A percentile compares a stretch with the other conserved stretches of the same genome.
phyloP scores from a whole-genome alignment of 2,329 filamentous ascomycete genomes.

The Sclerotinia subarctica region DNA sequence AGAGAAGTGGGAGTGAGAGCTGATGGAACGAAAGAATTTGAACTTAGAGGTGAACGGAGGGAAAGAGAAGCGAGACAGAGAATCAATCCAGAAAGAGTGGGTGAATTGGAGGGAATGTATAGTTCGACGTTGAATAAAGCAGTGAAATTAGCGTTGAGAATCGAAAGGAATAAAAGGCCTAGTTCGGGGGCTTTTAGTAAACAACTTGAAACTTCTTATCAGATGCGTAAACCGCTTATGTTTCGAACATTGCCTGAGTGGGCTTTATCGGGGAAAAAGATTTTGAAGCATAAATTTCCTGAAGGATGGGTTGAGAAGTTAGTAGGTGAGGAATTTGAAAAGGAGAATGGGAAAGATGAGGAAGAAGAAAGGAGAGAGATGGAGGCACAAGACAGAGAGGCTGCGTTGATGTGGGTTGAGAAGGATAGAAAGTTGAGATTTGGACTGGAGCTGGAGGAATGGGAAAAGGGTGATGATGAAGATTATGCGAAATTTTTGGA shows the following conservation, averaged over 20 bases:
- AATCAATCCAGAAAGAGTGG: background rate
- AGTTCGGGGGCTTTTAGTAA: background rate
- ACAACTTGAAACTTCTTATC: background rate
- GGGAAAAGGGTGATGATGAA: background rate
- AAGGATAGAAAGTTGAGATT: background rate
- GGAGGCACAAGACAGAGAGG: background rate
- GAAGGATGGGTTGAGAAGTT: background rate
- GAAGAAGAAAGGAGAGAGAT: background rate
- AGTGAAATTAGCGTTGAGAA: background rate
- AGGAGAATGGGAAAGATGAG: background rate
- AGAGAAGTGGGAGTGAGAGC: background rate
- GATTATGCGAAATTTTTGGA: background rate
- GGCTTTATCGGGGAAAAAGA: background rate
- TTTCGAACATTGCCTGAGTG: background rate
- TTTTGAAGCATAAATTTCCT: background rate
- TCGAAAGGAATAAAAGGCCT: background rate
- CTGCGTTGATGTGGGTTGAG: background rate
- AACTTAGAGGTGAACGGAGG: background rate
- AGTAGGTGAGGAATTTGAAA: background rate
- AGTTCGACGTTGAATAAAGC: background rate
- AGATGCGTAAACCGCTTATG: background rate
- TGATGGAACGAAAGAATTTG: background rate
- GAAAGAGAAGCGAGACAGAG: background rate
- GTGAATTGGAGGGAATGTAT: background rate
- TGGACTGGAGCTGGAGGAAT: background rate